Evolutionary conservation across 1,284 basidiomycete species (phyloP), one percentile per base, ranked within the genome.

Genomic region (Malassezia psittaci): DNA sequence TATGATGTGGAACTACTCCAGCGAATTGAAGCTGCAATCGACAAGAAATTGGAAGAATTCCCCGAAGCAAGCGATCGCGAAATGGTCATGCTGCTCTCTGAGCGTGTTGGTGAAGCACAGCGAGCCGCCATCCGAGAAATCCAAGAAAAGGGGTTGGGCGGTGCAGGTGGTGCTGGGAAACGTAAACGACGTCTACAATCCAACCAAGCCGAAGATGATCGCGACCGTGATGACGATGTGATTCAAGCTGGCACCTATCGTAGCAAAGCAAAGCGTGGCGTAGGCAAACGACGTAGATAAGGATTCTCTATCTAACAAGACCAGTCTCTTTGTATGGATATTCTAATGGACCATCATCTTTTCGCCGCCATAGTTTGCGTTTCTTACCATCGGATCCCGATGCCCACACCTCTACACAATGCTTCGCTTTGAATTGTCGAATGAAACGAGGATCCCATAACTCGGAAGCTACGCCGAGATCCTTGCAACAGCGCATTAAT

Each of bases 361-460:
- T 75, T 11, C 72, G 59, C 15, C 73, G 65, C 73, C 73, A 75
- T 9, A 72, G 62, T 62, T 69, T 72, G 54, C 66, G 65, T 90
- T 91, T 94, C 77, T 85, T 88, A 77, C 90, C 91, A 8, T 59
- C 47, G 9, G 65, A 54, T 84, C 89, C 5, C 81, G 79, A 0
- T 82, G 60, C 71, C 75, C 85, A 96, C 1, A 90, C 84, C 73
- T 96, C 90, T 12, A 86, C 74, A 67, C 87, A 89, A 69, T 91
- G 67, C 69, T 89, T 82, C 5, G 81, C 77, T 77, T 93, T 96
- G 81, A 93, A 98, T 67, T 87, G 83, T 44, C 90, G 85, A 65
- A 96, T 91, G 76, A 93, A 96, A 1, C 87, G 83, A 33, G 93
- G 93, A 72, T 96, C 93, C 90, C 88, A 98, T 34, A 98, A 83